phyloP scores from a whole-genome alignment of 1,284 basidiomycete genomes.

The Melampsora larici-populina region DNA sequence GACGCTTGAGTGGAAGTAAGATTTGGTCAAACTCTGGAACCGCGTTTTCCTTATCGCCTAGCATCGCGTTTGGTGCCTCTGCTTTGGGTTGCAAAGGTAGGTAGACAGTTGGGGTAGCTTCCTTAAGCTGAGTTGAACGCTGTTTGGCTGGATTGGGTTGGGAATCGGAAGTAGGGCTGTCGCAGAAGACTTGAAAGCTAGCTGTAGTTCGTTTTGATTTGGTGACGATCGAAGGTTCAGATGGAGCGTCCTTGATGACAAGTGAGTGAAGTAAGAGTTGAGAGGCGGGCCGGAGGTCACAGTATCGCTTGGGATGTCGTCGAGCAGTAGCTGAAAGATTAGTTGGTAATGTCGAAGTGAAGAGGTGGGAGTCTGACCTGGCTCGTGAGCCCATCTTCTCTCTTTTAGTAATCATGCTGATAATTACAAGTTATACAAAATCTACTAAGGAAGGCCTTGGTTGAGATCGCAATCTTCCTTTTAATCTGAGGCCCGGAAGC shows the following conservation, averaged over 20 bases:
- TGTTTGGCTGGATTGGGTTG: no score
- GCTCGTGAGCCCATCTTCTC: neutral
- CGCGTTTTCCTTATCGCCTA: neutral
- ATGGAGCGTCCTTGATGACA: neutral
- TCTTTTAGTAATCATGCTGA: neutral
- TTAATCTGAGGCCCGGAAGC: neutral
- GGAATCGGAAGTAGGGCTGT: neutral
- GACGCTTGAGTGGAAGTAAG: neutral
- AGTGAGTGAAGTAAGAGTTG: neutral
- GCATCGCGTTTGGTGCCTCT: neutral
- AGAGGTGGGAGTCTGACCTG: neutral
- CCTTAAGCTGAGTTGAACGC: no score
- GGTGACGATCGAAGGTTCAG: no score
- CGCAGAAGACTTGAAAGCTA: neutral
- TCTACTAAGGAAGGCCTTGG: neutral
- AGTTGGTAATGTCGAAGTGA: neutral
- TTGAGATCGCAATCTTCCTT: neutral
- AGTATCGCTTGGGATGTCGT: constrained; percentile 1
- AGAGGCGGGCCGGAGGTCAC: neutral
- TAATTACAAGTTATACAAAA: neutral
- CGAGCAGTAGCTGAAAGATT: neutral
- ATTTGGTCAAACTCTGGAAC: neutral
- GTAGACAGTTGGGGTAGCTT: neutral
- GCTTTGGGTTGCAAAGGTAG: neutral
- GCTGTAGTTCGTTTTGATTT: neutral